These are phyloP conservation scores for Pichia sp. DNA, from an alignment of 1,139 yeast species.

Conservation along the genomic window DNA sequence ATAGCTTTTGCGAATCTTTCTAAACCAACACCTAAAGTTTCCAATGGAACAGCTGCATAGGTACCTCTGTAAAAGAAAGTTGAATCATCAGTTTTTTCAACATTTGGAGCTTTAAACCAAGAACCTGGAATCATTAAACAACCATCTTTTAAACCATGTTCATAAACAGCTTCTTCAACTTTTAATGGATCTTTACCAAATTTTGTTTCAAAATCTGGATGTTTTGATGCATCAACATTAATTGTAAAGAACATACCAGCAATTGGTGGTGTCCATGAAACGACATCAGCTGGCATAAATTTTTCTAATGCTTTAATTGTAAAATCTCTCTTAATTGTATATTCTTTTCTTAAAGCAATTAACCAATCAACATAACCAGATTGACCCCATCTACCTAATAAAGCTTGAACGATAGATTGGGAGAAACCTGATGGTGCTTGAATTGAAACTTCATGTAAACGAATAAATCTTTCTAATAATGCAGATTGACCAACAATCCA, in stretches of 20 bases:
- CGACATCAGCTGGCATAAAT: conserved; percentile 53
- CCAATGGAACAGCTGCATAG: conserved; percentile 76
- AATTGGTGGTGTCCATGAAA: conserved; percentile 61
- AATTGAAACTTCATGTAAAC: conserved; percentile 76
- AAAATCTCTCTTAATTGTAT: conserved; percentile 71
- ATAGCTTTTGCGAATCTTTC: conserved; percentile 59
- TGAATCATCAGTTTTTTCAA: conserved; percentile 31
- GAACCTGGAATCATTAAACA: conserved; percentile 83
- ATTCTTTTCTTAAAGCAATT: conserved; percentile 74
- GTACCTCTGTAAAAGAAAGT: conserved; percentile 81
- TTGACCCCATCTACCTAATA: conserved; percentile 68
- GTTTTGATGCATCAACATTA: conserved; percentile 67
- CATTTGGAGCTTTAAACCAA: conserved; percentile 64
- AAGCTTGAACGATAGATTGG: conserved; percentile 53
- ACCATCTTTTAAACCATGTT: conserved; percentile 58
- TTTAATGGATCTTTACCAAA: conserved; percentile 46
- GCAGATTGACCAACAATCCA: conserved; percentile 78
- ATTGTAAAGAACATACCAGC: conserved; percentile 95
- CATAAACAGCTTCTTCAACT: conserved; percentile 62
- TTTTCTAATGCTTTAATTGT: conserved; percentile 63
- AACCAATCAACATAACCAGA: conserved; percentile 81
- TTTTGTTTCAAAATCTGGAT: conserved; percentile 60
- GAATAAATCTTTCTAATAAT: conserved; percentile 59
- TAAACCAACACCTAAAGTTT: conserved; percentile 52
- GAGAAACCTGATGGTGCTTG: conserved; percentile 84